A percentile compares a stretch with the other conserved stretches of the same genome.
phyloP scores from a whole-genome alignment of 352 stramenopile species.

The Phytophthora foliorum region DNA sequence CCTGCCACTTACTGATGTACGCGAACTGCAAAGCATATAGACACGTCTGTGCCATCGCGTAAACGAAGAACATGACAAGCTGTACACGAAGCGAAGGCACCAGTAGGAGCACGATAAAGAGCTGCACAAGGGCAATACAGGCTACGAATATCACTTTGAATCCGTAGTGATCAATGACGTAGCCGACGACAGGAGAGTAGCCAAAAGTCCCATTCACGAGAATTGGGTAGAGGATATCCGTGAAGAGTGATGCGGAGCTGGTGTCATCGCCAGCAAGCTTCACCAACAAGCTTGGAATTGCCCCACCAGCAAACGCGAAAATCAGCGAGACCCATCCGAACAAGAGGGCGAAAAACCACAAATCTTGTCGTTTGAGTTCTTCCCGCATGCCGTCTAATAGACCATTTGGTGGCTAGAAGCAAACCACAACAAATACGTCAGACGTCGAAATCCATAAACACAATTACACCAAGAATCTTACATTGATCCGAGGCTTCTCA shows the following conservation, averaged over 20 bases:
- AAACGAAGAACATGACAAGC: constrained; percentile 75
- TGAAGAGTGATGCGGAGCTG: constrained; percentile 56
- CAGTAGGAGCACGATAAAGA: constrained; percentile 72
- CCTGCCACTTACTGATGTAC: constrained; percentile 75
- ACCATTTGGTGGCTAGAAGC: constrained; percentile 56
- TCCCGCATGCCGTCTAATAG: constrained; percentile 68
- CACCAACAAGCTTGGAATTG: constrained; percentile 75
- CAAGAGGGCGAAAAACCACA: constrained; percentile 84
- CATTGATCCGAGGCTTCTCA: constrained; percentile 64
- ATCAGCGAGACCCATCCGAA: constrained; percentile 89
- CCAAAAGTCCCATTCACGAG: constrained; percentile 86
- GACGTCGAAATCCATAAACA: background rate
- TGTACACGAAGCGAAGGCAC: constrained; percentile 69
- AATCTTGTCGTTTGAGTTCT: constrained; percentile 60
- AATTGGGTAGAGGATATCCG: constrained; percentile 75
- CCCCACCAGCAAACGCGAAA: constrained; percentile 80
- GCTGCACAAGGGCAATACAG: constrained; percentile 71
- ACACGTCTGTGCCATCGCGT: constrained; percentile 79
- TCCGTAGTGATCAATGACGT: constrained; percentile 80
- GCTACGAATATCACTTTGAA: constrained; percentile 83
- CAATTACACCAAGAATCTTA: constrained; percentile 27
- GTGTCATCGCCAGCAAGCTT: constrained; percentile 46
- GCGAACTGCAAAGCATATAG: constrained; percentile 88
- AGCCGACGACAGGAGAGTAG: constrained; percentile 79
- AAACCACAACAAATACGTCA: constrained; percentile 6